These are phyloP conservation scores for Debaryomyces udenii DNA, from an alignment of 1,139 yeast genomes.

Conservation along the genomic window DNA sequence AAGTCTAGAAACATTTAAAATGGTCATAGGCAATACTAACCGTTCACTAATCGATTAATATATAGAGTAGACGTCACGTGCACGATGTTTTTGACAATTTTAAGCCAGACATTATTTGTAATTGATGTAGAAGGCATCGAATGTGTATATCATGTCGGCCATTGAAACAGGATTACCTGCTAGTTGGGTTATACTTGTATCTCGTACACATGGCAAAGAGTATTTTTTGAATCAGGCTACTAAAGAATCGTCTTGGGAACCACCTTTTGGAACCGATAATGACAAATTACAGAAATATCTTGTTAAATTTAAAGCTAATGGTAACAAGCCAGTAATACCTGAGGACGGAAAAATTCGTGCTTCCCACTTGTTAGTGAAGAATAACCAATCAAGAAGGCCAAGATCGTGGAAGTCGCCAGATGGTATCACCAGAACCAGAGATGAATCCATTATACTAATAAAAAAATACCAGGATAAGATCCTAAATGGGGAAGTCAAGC, in stretches of 20 bases:
- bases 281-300: slow-evolving; percentile 61
- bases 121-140: background rate
- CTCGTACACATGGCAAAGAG: slow-evolving; percentile 82
- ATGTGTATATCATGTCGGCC: slow-evolving; percentile 12
- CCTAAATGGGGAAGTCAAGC: slow-evolving; percentile 66
- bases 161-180: slow-evolving; percentile 75
- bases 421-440: slow-evolving; percentile 72
- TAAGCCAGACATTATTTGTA: slow-evolving; percentile 1
- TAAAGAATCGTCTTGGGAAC: slow-evolving; percentile 84
- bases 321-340: slow-evolving; percentile 62
- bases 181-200: slow-evolving; percentile 80
- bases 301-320: slow-evolving; percentile 49
- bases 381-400: slow-evolving; percentile 82
- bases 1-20: slow-evolving; percentile 38
- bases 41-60: too few species aligned
- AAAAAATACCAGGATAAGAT: slow-evolving; percentile 63
- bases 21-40: background rate
- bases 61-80: too few species aligned
- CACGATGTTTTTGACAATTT: too few species aligned
- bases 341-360: slow-evolving; percentile 48
- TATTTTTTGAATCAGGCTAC: slow-evolving; percentile 76
- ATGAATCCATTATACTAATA: slow-evolving; percentile 75
- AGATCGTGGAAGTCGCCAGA: slow-evolving; percentile 85
- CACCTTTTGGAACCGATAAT: slow-evolving; percentile 82
- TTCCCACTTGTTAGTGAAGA: slow-evolving; percentile 78